These are phyloP conservation scores for Paracamarosporium sp. DNA, from an alignment of 2,329 filamentous ascomycete species.

Conservation along the genomic window DNA sequence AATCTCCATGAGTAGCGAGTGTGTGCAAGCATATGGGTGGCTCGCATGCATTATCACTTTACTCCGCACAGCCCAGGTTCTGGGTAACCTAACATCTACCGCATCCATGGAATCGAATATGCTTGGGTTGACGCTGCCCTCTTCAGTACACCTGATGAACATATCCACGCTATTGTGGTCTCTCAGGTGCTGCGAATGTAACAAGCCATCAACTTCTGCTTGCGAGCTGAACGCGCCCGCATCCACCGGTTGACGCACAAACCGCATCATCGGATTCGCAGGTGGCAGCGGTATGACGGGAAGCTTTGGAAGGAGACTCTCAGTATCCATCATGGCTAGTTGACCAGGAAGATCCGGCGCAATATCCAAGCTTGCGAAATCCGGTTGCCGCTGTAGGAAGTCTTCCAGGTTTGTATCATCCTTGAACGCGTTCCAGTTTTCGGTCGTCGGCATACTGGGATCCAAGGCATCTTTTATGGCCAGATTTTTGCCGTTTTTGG, in stretches of 20 bases:
- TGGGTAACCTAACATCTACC: constrained; percentile 66
- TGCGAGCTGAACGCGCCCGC: constrained; percentile 49
- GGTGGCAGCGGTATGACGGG: constrained; percentile 46
- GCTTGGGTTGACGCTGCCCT: constrained; percentile 76
- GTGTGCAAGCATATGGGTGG: constrained; percentile 76
- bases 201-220: constrained; percentile 46
- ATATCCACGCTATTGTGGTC: constrained; percentile 80
- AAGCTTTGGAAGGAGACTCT: constrained; percentile 45
- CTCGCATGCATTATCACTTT: constrained; percentile 69
- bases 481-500: background rate
- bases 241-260: constrained; percentile 33
- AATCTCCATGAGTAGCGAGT: constrained; percentile 70
- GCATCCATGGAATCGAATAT: constrained; percentile 88
- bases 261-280: constrained; percentile 38
- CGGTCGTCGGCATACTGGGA: constrained; percentile 31
- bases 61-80: constrained; percentile 51
- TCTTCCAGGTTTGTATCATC: constrained; percentile 47
- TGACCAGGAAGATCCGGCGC: constrained; percentile 48
- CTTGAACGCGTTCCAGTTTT: constrained; percentile 42
- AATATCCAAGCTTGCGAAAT: constrained; percentile 40
- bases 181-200: constrained; percentile 59
- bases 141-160: constrained; percentile 74
- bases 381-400: constrained; percentile 47
- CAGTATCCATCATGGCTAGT: constrained; percentile 50
- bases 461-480: constrained; percentile 22